Percentiles rank a stretch among this genome's conserved stretches.
phyloP scores from a whole-genome alignment of 1,284 basidiomycete species.

The Puccinia novopanici region DNA sequence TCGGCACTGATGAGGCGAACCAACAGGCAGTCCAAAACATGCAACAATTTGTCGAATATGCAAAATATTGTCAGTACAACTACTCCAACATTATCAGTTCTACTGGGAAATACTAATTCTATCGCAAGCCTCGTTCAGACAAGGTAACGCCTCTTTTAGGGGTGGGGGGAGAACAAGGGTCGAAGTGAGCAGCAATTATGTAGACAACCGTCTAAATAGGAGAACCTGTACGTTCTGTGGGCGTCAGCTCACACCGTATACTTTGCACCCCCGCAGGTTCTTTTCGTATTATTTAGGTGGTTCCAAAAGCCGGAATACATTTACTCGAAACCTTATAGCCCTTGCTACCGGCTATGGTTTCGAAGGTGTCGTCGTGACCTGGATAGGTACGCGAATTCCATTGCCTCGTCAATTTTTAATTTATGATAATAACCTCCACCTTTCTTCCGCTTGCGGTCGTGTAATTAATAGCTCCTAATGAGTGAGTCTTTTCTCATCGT shows the following conservation, averaged over 20 bases:
- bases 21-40: not conserved
- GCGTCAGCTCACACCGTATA: not conserved
- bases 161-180: constrained; percentile 6
- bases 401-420: not conserved
- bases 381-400: not conserved
- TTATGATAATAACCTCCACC: not conserved
- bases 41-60: not conserved
- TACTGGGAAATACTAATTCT: not conserved
- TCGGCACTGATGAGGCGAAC: not conserved
- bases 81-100: not conserved
- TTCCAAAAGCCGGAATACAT: not conserved
- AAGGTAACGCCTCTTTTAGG: not conserved
- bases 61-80: not conserved
- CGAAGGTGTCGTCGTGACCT: not conserved
- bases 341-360: not conserved
- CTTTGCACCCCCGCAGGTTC: not conserved
- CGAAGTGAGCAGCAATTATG: not conserved
- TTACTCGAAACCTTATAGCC: not conserved
- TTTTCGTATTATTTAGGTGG: not conserved
- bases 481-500: not conserved
- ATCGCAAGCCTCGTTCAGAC: not conserved
- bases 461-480: not conserved
- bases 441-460: not conserved
- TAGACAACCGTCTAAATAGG: not conserved
- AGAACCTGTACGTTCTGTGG: not conserved